These are phyloP conservation scores for Chalara sp. DNA, from an alignment of 2,329 filamentous ascomycete genomes.

Conservation along the genomic window DNA sequence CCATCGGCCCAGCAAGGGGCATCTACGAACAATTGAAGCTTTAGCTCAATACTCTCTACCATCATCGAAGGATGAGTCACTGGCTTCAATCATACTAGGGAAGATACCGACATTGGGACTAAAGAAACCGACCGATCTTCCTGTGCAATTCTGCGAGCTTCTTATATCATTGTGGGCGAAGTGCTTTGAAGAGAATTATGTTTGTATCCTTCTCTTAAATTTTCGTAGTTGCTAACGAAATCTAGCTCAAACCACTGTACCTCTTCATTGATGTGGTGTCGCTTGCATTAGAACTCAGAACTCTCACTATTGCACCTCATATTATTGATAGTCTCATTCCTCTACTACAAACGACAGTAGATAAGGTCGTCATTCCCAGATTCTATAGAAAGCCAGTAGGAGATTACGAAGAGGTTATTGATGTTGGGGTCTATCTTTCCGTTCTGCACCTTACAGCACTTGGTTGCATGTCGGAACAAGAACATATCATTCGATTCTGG, in stretches of 20 bases:
- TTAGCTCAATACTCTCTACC: slow-evolving; percentile 59
- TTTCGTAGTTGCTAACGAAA: slow-evolving; percentile 6
- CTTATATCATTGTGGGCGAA: slow-evolving; percentile 62
- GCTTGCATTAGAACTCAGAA: slow-evolving; percentile 57
- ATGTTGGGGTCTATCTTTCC: slow-evolving; percentile 56
- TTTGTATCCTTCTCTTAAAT: slow-evolving; percentile 8
- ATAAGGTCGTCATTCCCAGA: slow-evolving; percentile 41
- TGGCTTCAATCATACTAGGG: slow-evolving; percentile 63
- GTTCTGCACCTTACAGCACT: slow-evolving; percentile 59
- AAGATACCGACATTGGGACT: slow-evolving; percentile 53
- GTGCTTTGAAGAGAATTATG: slow-evolving; percentile 54
- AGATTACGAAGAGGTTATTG: slow-evolving; percentile 47
- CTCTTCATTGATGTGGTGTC: slow-evolving; percentile 58
- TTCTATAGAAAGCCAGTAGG: slow-evolving; percentile 35
- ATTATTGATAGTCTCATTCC: slow-evolving; percentile 52
- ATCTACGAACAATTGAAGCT: slow-evolving; percentile 60
- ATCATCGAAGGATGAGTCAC: slow-evolving; percentile 51
- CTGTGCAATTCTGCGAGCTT: slow-evolving; percentile 57
- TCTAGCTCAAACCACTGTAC: slow-evolving; percentile 53
- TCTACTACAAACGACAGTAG: slow-evolving; percentile 49
- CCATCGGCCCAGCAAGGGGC: slow-evolving; percentile 33
- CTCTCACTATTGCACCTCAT: slow-evolving; percentile 48
- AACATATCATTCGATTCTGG: slow-evolving; percentile 51
- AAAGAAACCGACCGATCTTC: slow-evolving; percentile 41
- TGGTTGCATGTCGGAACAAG: slow-evolving; percentile 41